Conservation (phyloP, 2,329 filamentous ascomycete genomes). For the Aureobasidium subglaciale region DNA sequence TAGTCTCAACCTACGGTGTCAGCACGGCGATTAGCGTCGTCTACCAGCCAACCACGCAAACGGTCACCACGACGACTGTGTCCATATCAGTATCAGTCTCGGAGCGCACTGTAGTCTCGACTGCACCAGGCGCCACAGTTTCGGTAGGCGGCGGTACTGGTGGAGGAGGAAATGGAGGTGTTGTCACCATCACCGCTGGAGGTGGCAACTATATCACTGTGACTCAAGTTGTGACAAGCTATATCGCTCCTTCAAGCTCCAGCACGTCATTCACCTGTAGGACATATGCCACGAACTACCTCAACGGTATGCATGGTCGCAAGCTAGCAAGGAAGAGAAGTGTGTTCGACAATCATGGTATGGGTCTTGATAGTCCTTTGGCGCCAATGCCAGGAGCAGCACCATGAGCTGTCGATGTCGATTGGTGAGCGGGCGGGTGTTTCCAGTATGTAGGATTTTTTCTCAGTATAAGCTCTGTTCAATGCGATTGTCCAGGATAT, state of each 20-base stretch:
- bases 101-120: constrained; percentile 17
- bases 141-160: constrained; percentile 13
- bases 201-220: constrained; percentile 21
- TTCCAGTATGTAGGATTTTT: not conserved
- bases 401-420: not conserved
- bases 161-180: constrained; percentile 14
- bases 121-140: constrained; percentile 15
- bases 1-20: constrained; percentile 22
- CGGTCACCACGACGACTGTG: constrained; percentile 23
- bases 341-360: constrained; percentile 20
- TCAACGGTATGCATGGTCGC: constrained; percentile 20
- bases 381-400: constrained; percentile 13
- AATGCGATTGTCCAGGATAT: not conserved
- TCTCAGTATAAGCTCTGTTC: not conserved
- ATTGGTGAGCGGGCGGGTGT: not conserved
- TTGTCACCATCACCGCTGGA: constrained; percentile 19
- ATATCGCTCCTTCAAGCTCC: constrained; percentile 15
- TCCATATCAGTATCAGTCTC: constrained; percentile 18
- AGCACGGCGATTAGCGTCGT: constrained; percentile 22
- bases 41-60: constrained; percentile 20
- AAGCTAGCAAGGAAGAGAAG: constrained; percentile 17
- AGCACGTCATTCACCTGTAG: constrained; percentile 22
- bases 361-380: constrained; percentile 3
- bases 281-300: constrained; percentile 25
- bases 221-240: constrained; percentile 19